phyloP scores from a whole-genome alignment of 176 grass and related monocot genomes.

The Cenchrus americanus region DNA sequence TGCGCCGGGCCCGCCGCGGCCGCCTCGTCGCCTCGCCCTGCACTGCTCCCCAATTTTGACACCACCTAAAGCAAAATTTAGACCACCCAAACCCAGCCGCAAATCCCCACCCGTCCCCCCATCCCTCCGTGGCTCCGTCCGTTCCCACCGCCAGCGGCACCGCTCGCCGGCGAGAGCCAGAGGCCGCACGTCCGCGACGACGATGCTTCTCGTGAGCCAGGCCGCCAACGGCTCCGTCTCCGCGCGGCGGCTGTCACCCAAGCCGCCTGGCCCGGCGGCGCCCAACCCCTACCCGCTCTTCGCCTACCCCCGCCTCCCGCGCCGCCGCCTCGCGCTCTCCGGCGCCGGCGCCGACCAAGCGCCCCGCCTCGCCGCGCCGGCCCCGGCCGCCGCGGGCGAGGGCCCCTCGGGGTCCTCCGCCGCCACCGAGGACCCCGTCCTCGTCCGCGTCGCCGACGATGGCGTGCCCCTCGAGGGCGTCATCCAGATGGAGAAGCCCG shows the following conservation, averaged over 20 bases:
- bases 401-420: conserved; percentile 42
- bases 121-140: background rate
- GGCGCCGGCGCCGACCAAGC: conserved; percentile 37
- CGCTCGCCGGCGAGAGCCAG: background rate
- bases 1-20: conserved; percentile 21
- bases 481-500: conserved; percentile 74
- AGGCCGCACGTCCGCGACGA: conserved; percentile 10
- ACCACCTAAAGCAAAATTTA: conserved; percentile 32
- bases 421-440: conserved; percentile 42
- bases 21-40: background rate
- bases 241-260: conserved; percentile 62
- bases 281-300: conserved; percentile 62
- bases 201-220: conserved; percentile 82
- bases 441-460: conserved; percentile 54
- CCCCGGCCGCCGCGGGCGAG: conserved; percentile 33
- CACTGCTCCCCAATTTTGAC: too few species aligned
- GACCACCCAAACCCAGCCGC: conserved; percentile 46
- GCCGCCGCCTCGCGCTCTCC: conserved; percentile 46
- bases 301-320: conserved; percentile 38
- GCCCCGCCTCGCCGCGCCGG: conserved; percentile 9
- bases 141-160: background rate
- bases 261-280: conserved; percentile 33
- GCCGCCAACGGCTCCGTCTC: conserved; percentile 82
- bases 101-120: background rate
- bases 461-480: conserved; percentile 84